Percentiles rank a stretch among this genome's conserved stretches.
These are phyloP conservation scores for Infundibulicybe gibba DNA, from an alignment of 768 basidiomycete species.

Conservation along the genomic window DNA sequence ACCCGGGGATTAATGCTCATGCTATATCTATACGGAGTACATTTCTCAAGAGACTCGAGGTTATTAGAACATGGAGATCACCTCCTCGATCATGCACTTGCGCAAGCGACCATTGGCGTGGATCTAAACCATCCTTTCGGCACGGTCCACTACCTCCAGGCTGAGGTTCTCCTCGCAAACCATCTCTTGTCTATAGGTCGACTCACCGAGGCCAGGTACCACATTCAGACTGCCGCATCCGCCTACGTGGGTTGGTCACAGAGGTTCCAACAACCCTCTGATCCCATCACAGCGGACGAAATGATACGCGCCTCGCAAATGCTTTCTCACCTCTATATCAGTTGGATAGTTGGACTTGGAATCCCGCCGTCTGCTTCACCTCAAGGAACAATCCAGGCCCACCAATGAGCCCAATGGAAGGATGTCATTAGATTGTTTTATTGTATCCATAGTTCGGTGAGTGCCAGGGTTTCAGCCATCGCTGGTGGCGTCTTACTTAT, in stretches of 20 bases:
- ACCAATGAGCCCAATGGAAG: no score
- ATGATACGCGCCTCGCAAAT: no score
- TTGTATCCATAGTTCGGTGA: no score
- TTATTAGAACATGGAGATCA: conserved; percentile 35
- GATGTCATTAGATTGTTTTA: no score
- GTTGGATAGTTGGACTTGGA: no score
- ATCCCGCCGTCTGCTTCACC: no score
- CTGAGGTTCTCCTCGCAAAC: conserved; percentile 60
- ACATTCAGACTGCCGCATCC: conserved; percentile 47
- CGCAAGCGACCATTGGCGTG: conserved; percentile 41
- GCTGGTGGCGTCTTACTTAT: no score
- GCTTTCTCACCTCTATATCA: no score
- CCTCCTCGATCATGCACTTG: conserved; percentile 47
- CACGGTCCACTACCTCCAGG: conserved; percentile 53
- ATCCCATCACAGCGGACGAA: no score
- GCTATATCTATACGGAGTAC: conserved; percentile 51
- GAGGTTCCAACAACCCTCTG: no score
- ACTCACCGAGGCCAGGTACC: conserved; percentile 50
- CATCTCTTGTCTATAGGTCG: conserved; percentile 62
- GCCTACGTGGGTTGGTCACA: conserved; percentile 28
- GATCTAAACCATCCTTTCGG: conserved; percentile 42
- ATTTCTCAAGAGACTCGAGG: conserved; percentile 40
- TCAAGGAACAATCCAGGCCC: no score
- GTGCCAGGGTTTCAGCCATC: no score
- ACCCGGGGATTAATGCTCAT: conserved; percentile 44